Conservation (phyloP, 768 basidiomycete species). For the Tulasnella sp. region DNA sequence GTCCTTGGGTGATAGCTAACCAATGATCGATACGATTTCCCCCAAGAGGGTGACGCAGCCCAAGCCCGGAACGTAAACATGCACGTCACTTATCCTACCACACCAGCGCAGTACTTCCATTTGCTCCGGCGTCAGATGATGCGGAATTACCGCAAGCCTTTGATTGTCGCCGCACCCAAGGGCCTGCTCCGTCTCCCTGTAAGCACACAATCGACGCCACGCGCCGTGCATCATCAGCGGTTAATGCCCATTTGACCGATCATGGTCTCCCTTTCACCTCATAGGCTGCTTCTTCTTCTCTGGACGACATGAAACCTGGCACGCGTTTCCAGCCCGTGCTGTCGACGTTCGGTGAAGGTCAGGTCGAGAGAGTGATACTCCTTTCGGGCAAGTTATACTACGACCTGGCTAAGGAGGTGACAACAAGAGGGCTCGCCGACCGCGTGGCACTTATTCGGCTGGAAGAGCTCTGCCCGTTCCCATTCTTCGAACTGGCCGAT, state of each 20-base stretch:
- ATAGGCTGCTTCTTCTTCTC: slow-evolving; percentile 16
- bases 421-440: slow-evolving; percentile 46
- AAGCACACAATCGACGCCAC: slow-evolving; percentile 35
- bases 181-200: slow-evolving; percentile 74
- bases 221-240: not conserved
- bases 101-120: slow-evolving; percentile 91
- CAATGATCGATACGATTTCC: slow-evolving; percentile 57
- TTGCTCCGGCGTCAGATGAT: slow-evolving; percentile 80
- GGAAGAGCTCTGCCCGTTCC: slow-evolving; percentile 88
- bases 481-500: slow-evolving; percentile 53
- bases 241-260: not conserved
- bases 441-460: slow-evolving; percentile 68
- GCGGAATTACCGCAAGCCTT: slow-evolving; percentile 81
- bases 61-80: slow-evolving; percentile 64
- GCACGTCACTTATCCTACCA: slow-evolving; percentile 81
- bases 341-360: slow-evolving; percentile 28
- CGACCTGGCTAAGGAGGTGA: slow-evolving; percentile 70
- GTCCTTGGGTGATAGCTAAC: slow-evolving; percentile 53
- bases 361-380: slow-evolving; percentile 63
- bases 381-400: slow-evolving; percentile 86
- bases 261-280: not conserved
- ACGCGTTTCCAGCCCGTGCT: slow-evolving; percentile 22
- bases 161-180: slow-evolving; percentile 82
- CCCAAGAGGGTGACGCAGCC: slow-evolving; percentile 34
- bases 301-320: slow-evolving; percentile 7